A percentile compares a stretch with the other conserved stretches of the same genome.
Conservation (phyloP, 2,329 filamentous ascomycete genomes). For the Leptosphaerulina australis region DNA sequence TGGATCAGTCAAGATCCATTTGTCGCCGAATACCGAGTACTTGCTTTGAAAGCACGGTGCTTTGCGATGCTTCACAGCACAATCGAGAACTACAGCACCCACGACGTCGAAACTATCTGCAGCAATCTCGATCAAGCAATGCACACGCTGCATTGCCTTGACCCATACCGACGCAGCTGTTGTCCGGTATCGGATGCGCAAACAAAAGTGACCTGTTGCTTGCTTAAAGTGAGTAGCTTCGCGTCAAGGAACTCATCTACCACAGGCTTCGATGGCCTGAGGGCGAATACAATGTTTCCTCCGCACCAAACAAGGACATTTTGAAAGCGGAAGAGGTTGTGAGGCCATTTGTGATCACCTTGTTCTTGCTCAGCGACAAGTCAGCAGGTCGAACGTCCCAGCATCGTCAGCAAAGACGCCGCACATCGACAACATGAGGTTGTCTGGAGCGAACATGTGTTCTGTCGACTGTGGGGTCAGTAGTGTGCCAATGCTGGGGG, state of each 20-base stretch:
- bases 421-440: neutral
- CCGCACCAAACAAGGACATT: neutral
- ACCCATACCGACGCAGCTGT: conserved; percentile 2
- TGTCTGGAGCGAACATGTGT: conserved; percentile 4
- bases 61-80: conserved; percentile 11
- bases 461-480: conserved; percentile 13
- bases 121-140: neutral
- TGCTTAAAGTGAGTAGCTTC: neutral
- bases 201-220: neutral
- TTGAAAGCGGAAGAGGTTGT: neutral
- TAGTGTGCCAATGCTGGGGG: conserved; percentile 1
- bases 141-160: neutral
- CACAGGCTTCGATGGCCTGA: neutral
- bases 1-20: conserved; percentile 24
- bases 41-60: no score
- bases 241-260: neutral
- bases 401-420: neutral
- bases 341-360: neutral
- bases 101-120: neutral
- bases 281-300: neutral
- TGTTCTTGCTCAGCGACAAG: neutral
- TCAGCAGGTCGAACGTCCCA: neutral
- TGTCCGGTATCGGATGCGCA: conserved; percentile 3
- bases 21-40: conserved; percentile 38
- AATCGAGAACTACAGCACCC: neutral